A percentile compares a stretch with the other conserved stretches of the same genome.
These are phyloP conservation scores for Debaryomycetaceae sp. DNA, from an alignment of 1,139 yeast genomes.

Conservation along the genomic window DNA sequence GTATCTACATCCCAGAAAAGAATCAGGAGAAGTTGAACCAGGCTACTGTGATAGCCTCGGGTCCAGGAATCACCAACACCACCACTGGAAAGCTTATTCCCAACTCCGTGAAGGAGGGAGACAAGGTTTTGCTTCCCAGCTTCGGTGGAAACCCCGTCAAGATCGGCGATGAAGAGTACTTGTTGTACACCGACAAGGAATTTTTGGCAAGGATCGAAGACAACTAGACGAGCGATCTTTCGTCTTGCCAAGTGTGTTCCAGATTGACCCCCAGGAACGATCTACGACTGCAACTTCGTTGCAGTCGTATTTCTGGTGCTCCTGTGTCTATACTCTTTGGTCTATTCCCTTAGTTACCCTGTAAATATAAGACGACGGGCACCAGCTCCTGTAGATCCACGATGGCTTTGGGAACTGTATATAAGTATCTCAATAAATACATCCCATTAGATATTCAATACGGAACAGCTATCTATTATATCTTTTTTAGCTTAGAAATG, in stretches of 20 bases:
- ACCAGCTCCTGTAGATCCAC: not conserved
- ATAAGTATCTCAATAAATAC: not conserved
- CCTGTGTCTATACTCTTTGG: not conserved
- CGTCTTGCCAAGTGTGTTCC: no score
- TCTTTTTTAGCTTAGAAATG: constrained; percentile 2
- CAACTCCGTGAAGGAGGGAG: constrained; percentile 80
- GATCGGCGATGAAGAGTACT: constrained; percentile 77
- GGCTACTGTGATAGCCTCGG: constrained; percentile 77
- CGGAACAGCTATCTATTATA: not conserved
- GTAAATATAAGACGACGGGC: not conserved
- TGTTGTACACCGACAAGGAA: constrained; percentile 84
- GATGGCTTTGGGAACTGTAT: not conserved
- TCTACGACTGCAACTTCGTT: no score
- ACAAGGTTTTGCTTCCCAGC: constrained; percentile 87
- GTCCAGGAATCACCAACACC: constrained; percentile 73
- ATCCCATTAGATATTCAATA: not conserved
- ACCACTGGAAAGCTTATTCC: constrained; percentile 63
- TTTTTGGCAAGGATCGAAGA: constrained; percentile 83
- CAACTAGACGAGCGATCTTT: constrained; percentile 4
- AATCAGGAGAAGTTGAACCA: constrained; percentile 89
- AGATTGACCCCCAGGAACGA: no score
- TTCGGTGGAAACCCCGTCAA: constrained; percentile 86
- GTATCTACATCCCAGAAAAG: constrained; percentile 94
- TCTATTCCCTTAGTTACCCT: not conserved
- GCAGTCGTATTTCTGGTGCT: not conserved